Percentiles rank a stretch among this genome's conserved stretches.
Conservation (phyloP, 257 asterid species). For the Nicotiana knightiana region DNA sequence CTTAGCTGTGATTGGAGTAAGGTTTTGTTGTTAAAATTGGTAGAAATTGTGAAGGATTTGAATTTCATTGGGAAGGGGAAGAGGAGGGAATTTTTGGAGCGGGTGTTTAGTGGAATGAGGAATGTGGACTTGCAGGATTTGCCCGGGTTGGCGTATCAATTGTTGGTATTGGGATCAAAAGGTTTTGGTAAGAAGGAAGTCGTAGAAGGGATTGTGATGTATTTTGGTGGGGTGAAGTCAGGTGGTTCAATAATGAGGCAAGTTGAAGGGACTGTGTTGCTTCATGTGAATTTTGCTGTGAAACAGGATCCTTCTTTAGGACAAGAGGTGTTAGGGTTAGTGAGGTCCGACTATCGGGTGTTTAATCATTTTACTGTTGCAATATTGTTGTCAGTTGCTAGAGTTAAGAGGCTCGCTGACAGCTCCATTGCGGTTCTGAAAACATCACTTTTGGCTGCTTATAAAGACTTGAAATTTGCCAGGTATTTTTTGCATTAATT, state of each 20-base stretch:
- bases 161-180: constrained; percentile 67
- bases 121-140: constrained; percentile 69
- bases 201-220: constrained; percentile 66
- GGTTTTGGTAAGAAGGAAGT: constrained; percentile 79
- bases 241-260: constrained; percentile 64
- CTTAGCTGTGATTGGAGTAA: constrained; percentile 53
- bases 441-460: constrained; percentile 53
- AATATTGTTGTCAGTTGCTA: constrained; percentile 66
- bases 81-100: constrained; percentile 52
- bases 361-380: constrained; percentile 76
- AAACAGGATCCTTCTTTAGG: constrained; percentile 86
- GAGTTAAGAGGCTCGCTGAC: constrained; percentile 70
- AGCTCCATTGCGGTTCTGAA: constrained; percentile 61
- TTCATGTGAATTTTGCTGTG: constrained; percentile 81
- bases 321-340: constrained; percentile 66
- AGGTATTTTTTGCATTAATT: constrained; percentile 32
- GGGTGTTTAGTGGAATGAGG: constrained; percentile 50
- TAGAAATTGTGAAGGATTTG: constrained; percentile 56
- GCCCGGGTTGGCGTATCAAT: constrained; percentile 76
- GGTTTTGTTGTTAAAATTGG: constrained; percentile 63
- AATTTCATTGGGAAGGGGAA: constrained; percentile 44
- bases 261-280: constrained; percentile 85
- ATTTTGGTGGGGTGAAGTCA: constrained; percentile 42
- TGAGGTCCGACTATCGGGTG: constrained; percentile 55
- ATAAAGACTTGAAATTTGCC: constrained; percentile 62